Evolutionary conservation across 495 filamentous ascomycete species (phyloP), one percentile per base, ranked within the genome.

Genomic region (Penicillium cinerascens): DNA sequence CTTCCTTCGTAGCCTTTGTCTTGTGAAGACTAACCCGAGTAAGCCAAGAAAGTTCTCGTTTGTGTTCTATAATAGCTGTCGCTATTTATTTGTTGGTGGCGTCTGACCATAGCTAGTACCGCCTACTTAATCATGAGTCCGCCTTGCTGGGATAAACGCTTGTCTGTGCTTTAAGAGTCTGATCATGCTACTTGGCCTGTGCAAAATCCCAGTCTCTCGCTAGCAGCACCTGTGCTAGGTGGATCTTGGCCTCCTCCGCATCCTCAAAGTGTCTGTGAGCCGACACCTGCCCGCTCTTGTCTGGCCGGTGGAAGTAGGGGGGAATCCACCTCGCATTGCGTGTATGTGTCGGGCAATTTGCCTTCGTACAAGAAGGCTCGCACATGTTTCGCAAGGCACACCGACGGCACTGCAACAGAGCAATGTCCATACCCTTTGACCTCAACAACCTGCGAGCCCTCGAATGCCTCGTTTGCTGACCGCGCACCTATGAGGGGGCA

Each of bases 401-500:
- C 20, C 0, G 75, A 78, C 3, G 68, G 56, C 11, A 75, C 56
- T 4, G 71, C 64, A n/a, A 71, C 33, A 11, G 70, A 70, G 49
- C 69, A 76, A 44, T 77, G 74, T 0, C 74, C 75, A 41, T 76
- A 78, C 0, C 66, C 74, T 11, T 68, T 53, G 13, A 76, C 58
- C 52, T 77, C 72, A 18, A 78, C 63, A 15, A 78, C 49, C 29
- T 56, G 54, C 11, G 72, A 71, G 1, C 56, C 73, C 16, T 61
- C 60, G 42, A 74, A 78, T 5, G 66, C 67, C 13, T 64, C 58
- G 23, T 65, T 63, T 0, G 74, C 74, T 16, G 64, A 63, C 3
- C 58, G 52, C 1, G 74, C 74, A 6, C 72, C 70, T 0, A 70
- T 39, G n/a, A 76, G 54, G 7, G 73, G 72, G 26, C 68, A 73